phyloP scores from a whole-genome alignment of 176 grass and related monocot genomes.

The Leersia perrieri region DNA sequence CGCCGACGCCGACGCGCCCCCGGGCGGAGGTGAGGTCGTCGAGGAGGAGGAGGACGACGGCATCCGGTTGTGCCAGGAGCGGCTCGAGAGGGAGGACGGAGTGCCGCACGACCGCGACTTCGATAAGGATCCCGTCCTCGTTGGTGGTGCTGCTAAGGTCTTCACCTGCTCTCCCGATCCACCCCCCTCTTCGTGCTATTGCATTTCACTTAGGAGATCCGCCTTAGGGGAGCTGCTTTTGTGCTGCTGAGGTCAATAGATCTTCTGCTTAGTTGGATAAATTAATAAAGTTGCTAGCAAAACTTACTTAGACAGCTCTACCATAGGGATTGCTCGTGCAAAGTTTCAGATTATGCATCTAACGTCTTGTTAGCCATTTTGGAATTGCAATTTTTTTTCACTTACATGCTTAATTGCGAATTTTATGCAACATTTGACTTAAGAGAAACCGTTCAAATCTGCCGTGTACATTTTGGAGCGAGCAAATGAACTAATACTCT shows the following conservation, averaged over 20 bases:
- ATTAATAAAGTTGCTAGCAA: neutral
- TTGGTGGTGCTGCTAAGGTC: conserved; percentile 69
- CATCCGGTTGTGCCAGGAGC: conserved; percentile 52
- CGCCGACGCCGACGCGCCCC: neutral
- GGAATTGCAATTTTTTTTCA: neutral
- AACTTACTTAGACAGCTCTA: neutral
- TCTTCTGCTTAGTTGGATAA: conserved; percentile 17
- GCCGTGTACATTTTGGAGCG: too few relatives aligned
- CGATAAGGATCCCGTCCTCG: conserved; percentile 66
- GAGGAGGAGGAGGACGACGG: neutral
- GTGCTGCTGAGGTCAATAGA: neutral
- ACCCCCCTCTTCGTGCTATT: neutral
- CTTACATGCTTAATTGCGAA: neutral
- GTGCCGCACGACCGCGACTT: conserved; percentile 82
- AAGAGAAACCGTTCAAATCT: too few relatives aligned
- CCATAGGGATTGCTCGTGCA: neutral
- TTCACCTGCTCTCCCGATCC: neutral
- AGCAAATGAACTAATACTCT: too few relatives aligned
- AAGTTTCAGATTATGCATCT: neutral
- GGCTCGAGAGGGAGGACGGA: conserved; percentile 73
- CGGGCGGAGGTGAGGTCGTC: neutral
- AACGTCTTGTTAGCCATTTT: neutral
- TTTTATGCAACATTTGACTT: neutral
- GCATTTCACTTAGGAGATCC: conserved; percentile 3
- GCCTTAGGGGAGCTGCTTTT: neutral